These are phyloP conservation scores for Leishmania tropica DNA, from an alignment of 208 protist species.

Conservation along the genomic window DNA sequence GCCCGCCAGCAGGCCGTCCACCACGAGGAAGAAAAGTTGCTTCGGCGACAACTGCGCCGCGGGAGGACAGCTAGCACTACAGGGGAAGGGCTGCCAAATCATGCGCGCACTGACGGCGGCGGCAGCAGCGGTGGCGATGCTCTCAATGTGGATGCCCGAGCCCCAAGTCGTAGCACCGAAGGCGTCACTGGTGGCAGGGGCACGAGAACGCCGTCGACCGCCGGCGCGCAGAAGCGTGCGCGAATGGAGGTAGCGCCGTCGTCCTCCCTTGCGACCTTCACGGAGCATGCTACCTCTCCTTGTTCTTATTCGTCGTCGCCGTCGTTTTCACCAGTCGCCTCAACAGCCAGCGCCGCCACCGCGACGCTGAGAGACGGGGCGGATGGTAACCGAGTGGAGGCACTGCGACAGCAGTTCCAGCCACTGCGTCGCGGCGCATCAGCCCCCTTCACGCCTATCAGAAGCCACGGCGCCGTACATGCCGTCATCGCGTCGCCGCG, in stretches of 20 bases:
- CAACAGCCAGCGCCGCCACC: neutral
- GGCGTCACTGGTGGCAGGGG: neutral
- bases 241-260: neutral
- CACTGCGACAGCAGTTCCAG: constrained; percentile 37
- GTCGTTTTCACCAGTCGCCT: neutral
- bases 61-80: neutral
- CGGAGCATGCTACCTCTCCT: neutral
- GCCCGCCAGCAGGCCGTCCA: constrained; percentile 44
- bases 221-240: constrained; percentile 6
- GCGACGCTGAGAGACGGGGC: neutral
- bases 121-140: neutral
- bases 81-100: constrained; percentile 9
- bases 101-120: neutral
- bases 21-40: constrained; percentile 38
- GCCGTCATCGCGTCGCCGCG: constrained; percentile 19
- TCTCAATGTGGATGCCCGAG: neutral
- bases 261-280: neutral
- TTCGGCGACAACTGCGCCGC: constrained; percentile 29
- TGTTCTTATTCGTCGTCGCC: neutral
- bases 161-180: neutral
- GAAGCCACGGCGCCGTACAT: constrained; percentile 19
- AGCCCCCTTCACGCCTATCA: constrained; percentile 28
- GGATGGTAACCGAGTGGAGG: constrained; percentile 21
- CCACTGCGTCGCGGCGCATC: constrained; percentile 29
- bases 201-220: neutral